A percentile compares a stretch with the other conserved stretches of the same genome.
phyloP scores from a whole-genome alignment of 1,284 basidiomycete genomes.

The Tausonia pullulans region DNA sequence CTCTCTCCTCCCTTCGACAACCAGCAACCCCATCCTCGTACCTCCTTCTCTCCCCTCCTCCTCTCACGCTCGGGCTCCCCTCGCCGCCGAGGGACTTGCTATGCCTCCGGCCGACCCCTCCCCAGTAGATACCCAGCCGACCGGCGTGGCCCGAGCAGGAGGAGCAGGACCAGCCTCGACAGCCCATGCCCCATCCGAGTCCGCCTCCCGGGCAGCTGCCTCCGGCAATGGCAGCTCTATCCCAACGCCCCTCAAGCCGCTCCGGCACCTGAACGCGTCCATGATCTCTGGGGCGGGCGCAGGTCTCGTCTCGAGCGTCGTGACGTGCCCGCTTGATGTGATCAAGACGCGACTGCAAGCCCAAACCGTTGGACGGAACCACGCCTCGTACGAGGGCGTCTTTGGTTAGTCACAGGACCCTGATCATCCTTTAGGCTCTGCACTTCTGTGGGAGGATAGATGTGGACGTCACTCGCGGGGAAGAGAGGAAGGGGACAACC shows the following conservation, averaged over 20 bases:
- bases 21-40: not conserved
- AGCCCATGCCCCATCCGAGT: not conserved
- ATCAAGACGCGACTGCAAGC: slow-evolving; percentile 96
- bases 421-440: not conserved
- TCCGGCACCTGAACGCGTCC: slow-evolving; percentile 20
- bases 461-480: too few relatives aligned
- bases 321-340: slow-evolving; percentile 94
- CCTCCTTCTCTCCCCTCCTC: not conserved
- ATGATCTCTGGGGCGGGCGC: slow-evolving; percentile 44
- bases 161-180: not conserved
- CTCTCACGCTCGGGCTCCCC: not conserved
- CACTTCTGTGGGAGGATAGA: too few relatives aligned
- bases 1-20: too few relatives aligned
- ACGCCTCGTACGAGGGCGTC: slow-evolving; percentile 63
- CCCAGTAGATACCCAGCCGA: not conserved
- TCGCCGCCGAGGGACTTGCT: not conserved
- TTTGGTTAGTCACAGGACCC: slow-evolving; percentile 42
- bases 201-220: not conserved
- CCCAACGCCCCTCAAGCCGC: not conserved
- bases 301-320: slow-evolving; percentile 81
- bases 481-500: too few relatives aligned
- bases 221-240: not conserved
- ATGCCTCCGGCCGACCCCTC: not conserved
- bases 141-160: not conserved
- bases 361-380: slow-evolving; percentile 55